Evolutionary conservation across 2,329 filamentous ascomycete genomes (phyloP).

Genomic region (Cryphonectria parasitica): DNA sequence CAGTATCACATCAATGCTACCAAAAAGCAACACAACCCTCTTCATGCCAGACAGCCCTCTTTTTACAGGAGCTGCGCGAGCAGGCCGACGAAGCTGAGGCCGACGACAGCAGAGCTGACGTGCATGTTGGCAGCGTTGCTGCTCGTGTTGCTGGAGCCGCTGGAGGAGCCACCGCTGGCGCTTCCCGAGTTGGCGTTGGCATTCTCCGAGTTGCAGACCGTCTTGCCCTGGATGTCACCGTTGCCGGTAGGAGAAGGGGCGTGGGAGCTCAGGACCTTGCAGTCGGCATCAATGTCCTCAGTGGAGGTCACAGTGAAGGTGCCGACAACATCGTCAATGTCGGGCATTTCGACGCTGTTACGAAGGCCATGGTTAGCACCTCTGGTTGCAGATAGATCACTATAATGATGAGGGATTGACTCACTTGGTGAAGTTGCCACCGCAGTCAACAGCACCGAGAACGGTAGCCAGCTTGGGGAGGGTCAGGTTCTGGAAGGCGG

Average conservation of each 20-base stretch:
- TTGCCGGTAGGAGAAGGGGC: conserved; percentile 43
- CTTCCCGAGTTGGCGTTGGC: conserved; percentile 56
- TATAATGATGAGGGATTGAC: conserved; percentile 40
- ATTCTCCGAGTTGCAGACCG: conserved; percentile 56
- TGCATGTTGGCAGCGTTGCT: conserved; percentile 49
- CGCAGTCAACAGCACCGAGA: conserved; percentile 80
- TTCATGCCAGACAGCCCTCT: conserved; percentile 21
- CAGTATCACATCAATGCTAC: conserved; percentile 27
- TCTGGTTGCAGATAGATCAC: background rate
- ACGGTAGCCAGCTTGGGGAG: conserved; percentile 72
- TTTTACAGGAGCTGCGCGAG: conserved; percentile 58
- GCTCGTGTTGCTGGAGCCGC: conserved; percentile 34
- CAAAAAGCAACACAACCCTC: conserved; percentile 18
- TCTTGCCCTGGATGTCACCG: conserved; percentile 52
- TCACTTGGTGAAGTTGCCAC: conserved; percentile 82
- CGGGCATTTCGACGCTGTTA: conserved; percentile 69
- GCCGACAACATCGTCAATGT: conserved; percentile 70
- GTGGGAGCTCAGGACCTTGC: conserved; percentile 57
- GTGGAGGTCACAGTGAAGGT: conserved; percentile 72
- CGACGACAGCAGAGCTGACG: conserved; percentile 53
- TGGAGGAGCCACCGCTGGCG: conserved; percentile 38
- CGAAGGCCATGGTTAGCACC: conserved; percentile 37
- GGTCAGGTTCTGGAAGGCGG: conserved; percentile 65
- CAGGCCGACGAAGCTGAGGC: conserved; percentile 51
- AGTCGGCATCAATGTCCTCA: conserved; percentile 59